Conservation (phyloP, 2,329 filamentous ascomycete species). For the Cladosporium velox region DNA sequence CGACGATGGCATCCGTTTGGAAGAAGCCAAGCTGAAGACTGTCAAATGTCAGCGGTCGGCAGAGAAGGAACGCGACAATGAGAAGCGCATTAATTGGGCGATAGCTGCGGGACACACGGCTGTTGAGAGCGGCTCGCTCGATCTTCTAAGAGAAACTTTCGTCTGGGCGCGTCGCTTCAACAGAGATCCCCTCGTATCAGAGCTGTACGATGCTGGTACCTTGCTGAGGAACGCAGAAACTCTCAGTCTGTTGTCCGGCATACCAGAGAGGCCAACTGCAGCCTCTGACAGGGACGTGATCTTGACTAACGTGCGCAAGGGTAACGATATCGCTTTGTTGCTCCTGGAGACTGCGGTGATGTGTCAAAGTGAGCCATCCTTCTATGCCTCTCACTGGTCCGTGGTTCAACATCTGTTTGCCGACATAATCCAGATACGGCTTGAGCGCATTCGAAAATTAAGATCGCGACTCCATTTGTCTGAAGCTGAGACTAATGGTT, state of each 20-base stretch:
- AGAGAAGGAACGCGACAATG: background rate
- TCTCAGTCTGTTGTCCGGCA: background rate
- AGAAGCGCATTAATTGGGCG: background rate
- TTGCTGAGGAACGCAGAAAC: background rate
- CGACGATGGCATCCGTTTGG: background rate
- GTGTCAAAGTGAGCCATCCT: conserved; percentile 39
- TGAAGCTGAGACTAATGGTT: conserved; percentile 25
- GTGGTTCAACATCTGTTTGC: conserved; percentile 22
- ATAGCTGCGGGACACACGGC: background rate
- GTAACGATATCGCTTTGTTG: conserved; percentile 34
- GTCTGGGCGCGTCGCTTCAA: conserved; percentile 42
- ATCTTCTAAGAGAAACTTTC: conserved; percentile 36
- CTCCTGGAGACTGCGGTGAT: conserved; percentile 37
- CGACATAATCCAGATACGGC: conserved; percentile 24
- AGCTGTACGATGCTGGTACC: background rate
- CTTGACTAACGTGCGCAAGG: conserved; percentile 19
- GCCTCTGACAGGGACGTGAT: background rate
- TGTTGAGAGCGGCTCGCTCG: conserved; percentile 35
- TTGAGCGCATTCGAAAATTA: conserved; percentile 21
- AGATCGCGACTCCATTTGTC: conserved; percentile 25
- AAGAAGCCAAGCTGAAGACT: background rate
- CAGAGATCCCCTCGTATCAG: conserved; percentile 36
- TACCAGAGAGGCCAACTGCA: background rate
- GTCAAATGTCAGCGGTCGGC: background rate
- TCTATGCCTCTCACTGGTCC: conserved; percentile 27